phyloP scores from a whole-genome alignment of 2,329 filamentous ascomycete species.

The Nigrospora oryzae region DNA sequence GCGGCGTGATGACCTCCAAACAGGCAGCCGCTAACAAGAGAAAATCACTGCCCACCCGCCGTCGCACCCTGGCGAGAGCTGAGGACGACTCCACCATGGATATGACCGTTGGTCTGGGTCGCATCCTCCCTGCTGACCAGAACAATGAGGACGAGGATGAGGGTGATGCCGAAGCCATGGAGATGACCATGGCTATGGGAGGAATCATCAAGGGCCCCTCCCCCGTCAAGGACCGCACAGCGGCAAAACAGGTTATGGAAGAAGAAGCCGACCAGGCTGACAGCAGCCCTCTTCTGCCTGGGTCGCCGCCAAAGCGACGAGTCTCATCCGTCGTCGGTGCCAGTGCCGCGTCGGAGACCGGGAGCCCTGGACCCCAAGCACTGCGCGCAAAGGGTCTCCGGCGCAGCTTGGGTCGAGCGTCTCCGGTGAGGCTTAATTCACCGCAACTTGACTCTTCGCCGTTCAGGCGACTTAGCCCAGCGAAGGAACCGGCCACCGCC shows the following conservation, averaged over 20 bases:
- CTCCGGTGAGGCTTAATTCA: no score
- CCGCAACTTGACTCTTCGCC: no score
- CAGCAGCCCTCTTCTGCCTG: constrained; percentile 26
- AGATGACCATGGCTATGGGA: constrained; percentile 57
- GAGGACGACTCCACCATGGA: constrained; percentile 53
- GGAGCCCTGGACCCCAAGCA: constrained; percentile 35
- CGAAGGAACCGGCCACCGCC: no score
- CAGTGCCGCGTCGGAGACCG: constrained; percentile 34
- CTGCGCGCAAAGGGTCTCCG: constrained; percentile 39
- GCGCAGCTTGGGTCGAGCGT: constrained; percentile 26
- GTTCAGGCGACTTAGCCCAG: no score
- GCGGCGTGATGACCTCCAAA: constrained; percentile 36
- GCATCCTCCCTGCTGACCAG: constrained; percentile 34
- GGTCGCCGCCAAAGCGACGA: constrained; percentile 25
- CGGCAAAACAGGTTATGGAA: constrained; percentile 51
- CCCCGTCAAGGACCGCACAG: constrained; percentile 28
- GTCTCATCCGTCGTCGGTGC: constrained; percentile 20
- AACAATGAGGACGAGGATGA: constrained; percentile 25
- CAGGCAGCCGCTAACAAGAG: constrained; percentile 18
- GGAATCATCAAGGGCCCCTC: constrained; percentile 43
- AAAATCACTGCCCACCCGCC: constrained; percentile 13
- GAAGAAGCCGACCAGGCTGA: constrained; percentile 45
- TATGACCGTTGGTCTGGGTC: constrained; percentile 50
- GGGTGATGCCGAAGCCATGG: constrained; percentile 50
- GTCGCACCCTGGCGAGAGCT: constrained; percentile 18